Conservation (phyloP, 768 basidiomycete species). For the Suillus fuscotomentosus region DNA sequence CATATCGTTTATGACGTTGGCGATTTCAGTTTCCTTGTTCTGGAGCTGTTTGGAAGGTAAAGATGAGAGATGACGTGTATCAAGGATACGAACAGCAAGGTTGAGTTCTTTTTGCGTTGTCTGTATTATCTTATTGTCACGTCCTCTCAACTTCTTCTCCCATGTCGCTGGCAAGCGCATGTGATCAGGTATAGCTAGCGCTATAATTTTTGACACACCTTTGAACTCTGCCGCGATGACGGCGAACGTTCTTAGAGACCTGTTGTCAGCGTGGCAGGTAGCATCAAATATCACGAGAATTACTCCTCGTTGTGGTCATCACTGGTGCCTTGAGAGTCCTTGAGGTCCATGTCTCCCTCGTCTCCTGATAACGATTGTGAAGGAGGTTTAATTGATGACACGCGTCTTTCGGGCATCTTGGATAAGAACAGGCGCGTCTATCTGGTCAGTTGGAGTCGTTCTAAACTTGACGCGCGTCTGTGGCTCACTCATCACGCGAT, state of each 20-base stretch:
- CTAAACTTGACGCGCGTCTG: not conserved
- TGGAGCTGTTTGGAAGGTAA: slow-evolving; percentile 16
- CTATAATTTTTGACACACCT: slow-evolving; percentile 9
- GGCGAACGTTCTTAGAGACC: slow-evolving; percentile 22
- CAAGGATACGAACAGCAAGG: slow-evolving; percentile 16
- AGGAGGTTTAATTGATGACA: not conserved
- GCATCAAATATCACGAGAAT: not conserved
- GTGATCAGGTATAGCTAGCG: not conserved
- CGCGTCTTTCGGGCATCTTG: slow-evolving; percentile 15
- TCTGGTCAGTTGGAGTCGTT: not conserved
- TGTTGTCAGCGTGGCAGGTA: not conserved
- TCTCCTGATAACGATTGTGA: not conserved
- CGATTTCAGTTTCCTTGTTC: slow-evolving; percentile 19
- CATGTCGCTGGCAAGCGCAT: slow-evolving; percentile 25
- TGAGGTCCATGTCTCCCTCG: slow-evolving; percentile 16
- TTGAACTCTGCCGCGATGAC: slow-evolving; percentile 32
- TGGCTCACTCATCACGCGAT: not conserved
- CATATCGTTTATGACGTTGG: slow-evolving; percentile 22
- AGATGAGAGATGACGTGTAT: not conserved
- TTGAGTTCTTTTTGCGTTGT: slow-evolving; percentile 24
- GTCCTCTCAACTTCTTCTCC: slow-evolving; percentile 30
- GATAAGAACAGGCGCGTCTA: not conserved
- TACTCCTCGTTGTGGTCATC: slow-evolving; percentile 30
- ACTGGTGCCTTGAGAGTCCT: slow-evolving; percentile 19
- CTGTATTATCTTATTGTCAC: slow-evolving; percentile 22